Base-by-base conservation (phyloP, 2,329 filamentous ascomycete genomes). In the Pleomassaria siparia region DNA sequence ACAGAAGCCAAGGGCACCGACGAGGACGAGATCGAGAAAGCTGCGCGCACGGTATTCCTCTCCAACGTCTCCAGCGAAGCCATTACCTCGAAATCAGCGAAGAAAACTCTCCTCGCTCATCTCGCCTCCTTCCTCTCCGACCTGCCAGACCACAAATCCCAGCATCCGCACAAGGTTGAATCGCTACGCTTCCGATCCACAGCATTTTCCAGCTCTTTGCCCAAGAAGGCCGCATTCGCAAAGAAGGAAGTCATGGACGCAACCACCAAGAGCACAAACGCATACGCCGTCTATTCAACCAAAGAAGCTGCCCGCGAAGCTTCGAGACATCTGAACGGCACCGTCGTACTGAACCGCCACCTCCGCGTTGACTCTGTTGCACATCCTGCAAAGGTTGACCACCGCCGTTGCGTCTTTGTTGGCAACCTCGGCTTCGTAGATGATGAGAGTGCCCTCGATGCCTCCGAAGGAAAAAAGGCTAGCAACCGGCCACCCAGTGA, bases 401-500 rank as follows among this genome's bases (percentile, higher is more conserved):
- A 96, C 70, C 85, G 87, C 49, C 87, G 91, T 45, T 99, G 94
- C 70, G 86, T 99, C 13, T 99, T 99, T 64, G 89, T 99, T 21
- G 94, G 94, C 39, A 99, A 99, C 66, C 80, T 99, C 1, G 91
- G 90, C 41, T 99, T 99, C 63, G 89, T 99, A 13, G 92, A 96
- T 63, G 90, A 96, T 57, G 91, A 96, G 73, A 88, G 82, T 30
- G 78, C 87, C 42, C 73, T 88, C 18, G 81, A 78, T 36, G 73
- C 74, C 15, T 75, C 82, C 41, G 79, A 85, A 26, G 85, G 82
- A 42, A 81, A 85, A 62, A 88, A 89, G 72, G 84, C 83, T 48
- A 87, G 76, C 58, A 65, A 80, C 57, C 89, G 87, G 64, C 77
- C 82, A 8, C 88, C 91, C 1, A 85, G 88, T 29, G 92, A 97